Evolutionary conservation across 441 rosid genomes (phyloP).

Genomic region (Biscutella laevigata): DNA sequence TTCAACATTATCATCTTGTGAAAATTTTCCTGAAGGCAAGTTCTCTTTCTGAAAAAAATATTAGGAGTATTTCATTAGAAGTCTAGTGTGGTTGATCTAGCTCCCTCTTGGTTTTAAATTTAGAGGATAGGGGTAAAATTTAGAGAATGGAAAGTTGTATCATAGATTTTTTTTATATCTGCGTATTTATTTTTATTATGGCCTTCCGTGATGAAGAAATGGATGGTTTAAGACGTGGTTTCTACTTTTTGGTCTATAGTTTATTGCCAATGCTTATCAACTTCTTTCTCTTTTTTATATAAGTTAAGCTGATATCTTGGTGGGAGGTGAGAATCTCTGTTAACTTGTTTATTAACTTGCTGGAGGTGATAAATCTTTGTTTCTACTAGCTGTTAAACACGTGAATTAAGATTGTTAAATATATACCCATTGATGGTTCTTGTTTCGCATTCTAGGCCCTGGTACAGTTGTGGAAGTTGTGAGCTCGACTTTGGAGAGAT

Average conservation of each 20-base stretch:
- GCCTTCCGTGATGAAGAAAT: neutral
- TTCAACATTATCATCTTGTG: constrained; percentile 42
- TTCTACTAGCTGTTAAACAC: neutral
- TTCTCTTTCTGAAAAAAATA: constrained; percentile 16
- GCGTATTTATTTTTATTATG: neutral
- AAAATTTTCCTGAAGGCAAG: constrained; percentile 55
- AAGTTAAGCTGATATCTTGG: neutral
- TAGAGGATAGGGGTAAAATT: constrained; percentile 1
- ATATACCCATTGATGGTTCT: constrained; percentile 10
- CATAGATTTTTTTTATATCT: constrained; percentile 2
- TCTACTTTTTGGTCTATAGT: neutral
- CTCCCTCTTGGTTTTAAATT: neutral
- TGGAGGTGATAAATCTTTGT: neutral
- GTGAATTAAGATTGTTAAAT: neutral
- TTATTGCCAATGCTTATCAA: neutral
- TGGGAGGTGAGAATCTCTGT: constrained; percentile 11
- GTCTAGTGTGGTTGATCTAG: neutral
- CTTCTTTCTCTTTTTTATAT: neutral
- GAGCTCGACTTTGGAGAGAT: constrained; percentile 43
- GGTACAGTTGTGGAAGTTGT: constrained; percentile 60
- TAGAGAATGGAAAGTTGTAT: constrained; percentile 2
- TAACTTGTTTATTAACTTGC: neutral
- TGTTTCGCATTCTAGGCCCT: constrained; percentile 36
- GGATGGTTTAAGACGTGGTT: neutral
- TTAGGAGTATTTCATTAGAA: constrained; percentile 9